A percentile compares a stretch with the other conserved stretches of the same genome.
phyloP scores from a whole-genome alignment of 441 rosid genomes.

The Gossypium lobatum region DNA sequence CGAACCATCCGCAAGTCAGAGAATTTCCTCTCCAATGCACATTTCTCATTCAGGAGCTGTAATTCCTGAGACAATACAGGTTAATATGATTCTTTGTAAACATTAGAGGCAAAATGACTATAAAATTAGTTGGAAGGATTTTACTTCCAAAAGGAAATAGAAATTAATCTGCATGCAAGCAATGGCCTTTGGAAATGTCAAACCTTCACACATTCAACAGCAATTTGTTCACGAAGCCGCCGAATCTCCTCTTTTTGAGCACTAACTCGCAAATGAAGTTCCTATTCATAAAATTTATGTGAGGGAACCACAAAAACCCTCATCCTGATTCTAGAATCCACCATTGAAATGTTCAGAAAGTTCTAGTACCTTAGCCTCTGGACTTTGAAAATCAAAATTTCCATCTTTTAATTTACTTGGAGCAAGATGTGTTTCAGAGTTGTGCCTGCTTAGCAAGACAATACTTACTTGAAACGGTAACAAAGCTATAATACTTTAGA shows the following conservation, averaged over 20 bases:
- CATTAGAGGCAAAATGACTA: neutral
- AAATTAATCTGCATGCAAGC: neutral
- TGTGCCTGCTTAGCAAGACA: constrained; percentile 17
- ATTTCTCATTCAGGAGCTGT: constrained; percentile 77
- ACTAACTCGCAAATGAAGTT: constrained; percentile 49
- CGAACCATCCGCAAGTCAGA: constrained; percentile 92
- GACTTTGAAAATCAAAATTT: constrained; percentile 39
- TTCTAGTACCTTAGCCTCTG: constrained; percentile 59
- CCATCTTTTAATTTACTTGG: constrained; percentile 35
- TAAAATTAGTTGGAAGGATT: constrained; percentile 3
- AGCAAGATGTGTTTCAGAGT: constrained; percentile 29
- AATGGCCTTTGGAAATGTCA: constrained; percentile 15
- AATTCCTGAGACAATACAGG: constrained; percentile 58
- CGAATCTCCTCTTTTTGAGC: constrained; percentile 76
- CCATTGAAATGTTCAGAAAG: constrained; percentile 7
- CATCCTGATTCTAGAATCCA: constrained; percentile 5
- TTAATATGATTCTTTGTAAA: constrained; percentile 18
- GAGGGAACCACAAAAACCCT: constrained; percentile 18
- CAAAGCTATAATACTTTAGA: neutral
- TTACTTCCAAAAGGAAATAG: neutral
- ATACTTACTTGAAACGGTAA: constrained; percentile 9
- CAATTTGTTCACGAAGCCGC: constrained; percentile 70
- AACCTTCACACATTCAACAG: constrained; percentile 73
- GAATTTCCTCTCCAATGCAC: constrained; percentile 71
- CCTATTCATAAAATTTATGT: constrained; percentile 36